phyloP scores from a whole-genome alignment of 257 asterid genomes.

The Solanum neorickii region DNA sequence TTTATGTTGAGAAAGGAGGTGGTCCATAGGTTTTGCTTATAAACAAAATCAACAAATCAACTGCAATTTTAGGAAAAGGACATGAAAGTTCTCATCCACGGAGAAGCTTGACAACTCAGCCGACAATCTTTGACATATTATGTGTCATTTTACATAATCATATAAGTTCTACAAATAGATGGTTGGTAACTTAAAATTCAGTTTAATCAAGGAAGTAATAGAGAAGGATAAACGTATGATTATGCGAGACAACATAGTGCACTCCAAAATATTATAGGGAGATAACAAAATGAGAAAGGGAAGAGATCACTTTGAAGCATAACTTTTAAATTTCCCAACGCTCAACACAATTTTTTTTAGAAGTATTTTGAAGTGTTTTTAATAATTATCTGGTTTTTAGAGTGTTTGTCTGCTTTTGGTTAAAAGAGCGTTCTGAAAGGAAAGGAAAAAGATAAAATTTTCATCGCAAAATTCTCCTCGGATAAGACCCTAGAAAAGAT shows the following conservation, averaged over 20 bases:
- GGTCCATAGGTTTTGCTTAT: background rate
- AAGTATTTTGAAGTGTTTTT: background rate
- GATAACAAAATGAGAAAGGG: background rate
- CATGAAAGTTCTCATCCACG: background rate
- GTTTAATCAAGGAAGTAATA: background rate
- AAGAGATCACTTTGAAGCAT: background rate
- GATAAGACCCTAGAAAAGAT: background rate
- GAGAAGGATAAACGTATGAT: background rate
- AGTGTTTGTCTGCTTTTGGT: background rate
- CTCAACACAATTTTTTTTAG: background rate
- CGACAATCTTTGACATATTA: background rate
- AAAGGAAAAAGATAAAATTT: background rate
- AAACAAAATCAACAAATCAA: background rate
- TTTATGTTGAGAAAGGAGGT: background rate
- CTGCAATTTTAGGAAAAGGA: background rate
- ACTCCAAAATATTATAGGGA: background rate
- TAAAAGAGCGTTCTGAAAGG: background rate
- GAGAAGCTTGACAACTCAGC: background rate
- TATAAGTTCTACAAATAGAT: background rate
- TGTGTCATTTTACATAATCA: background rate
- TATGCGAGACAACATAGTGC: background rate
- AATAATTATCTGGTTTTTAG: background rate
- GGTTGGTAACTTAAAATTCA: background rate
- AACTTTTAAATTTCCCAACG: background rate
- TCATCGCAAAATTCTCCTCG: background rate